Conservation (phyloP, 2,329 filamentous ascomycete species). For the Beauveria varroae region DNA sequence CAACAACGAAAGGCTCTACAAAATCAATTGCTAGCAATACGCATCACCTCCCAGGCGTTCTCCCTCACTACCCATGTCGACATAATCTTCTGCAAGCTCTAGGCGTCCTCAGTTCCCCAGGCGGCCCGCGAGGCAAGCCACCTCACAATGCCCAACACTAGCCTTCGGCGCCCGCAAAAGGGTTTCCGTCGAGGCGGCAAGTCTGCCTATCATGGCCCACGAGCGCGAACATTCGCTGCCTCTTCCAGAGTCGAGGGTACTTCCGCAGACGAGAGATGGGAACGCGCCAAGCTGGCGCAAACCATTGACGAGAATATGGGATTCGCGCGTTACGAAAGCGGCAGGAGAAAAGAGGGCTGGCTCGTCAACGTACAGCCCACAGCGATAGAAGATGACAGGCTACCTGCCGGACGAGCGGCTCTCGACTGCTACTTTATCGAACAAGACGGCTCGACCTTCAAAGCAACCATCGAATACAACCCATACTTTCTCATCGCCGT, state of each 20-base stretch:
- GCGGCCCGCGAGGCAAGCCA: slow-evolving; percentile 7
- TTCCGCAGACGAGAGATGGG: slow-evolving; percentile 86
- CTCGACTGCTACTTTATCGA: slow-evolving; percentile 97
- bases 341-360: slow-evolving; percentile 78
- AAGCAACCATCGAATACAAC: slow-evolving; percentile 92
- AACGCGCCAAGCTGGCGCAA: slow-evolving; percentile 75
- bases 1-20: neutral
- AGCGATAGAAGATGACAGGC: slow-evolving; percentile 74
- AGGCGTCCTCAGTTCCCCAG: neutral
- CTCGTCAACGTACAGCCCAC: slow-evolving; percentile 93
- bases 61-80: slow-evolving; percentile 8
- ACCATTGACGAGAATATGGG: slow-evolving; percentile 93
- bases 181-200: slow-evolving; percentile 64
- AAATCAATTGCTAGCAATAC: neutral
- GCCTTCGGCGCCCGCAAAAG: slow-evolving; percentile 53
- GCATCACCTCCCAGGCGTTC: neutral
- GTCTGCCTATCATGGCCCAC: slow-evolving; percentile 59
- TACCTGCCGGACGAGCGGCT: slow-evolving; percentile 76
- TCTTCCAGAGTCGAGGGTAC: slow-evolving; percentile 75
- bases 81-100: neutral
- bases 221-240: slow-evolving; percentile 69
- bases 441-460: slow-evolving; percentile 83
- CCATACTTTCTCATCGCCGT: slow-evolving; percentile 93
- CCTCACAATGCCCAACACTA: slow-evolving; percentile 51
- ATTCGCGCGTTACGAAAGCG: slow-evolving; percentile 85